Base-by-base conservation (phyloP, 2,329 filamentous ascomycete genomes). In the Pseudogymnoascus sp. region DNA sequence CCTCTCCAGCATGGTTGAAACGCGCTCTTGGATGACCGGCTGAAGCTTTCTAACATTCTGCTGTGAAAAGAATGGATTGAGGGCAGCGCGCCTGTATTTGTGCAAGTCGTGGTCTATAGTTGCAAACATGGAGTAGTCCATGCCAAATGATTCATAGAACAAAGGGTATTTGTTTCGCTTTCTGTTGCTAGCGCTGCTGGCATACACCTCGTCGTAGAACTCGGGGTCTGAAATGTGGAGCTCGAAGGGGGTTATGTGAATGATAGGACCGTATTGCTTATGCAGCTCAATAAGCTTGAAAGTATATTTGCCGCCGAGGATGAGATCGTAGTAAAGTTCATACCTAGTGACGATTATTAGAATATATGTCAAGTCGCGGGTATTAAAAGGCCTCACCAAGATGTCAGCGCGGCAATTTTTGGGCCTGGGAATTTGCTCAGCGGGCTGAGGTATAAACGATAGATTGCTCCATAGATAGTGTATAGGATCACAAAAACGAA, bases 231-330 rank as follows among this genome's bases (percentile, higher is more conserved):
- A 43, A 7, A 69, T 48, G 64, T 79, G 73, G n/a, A 79, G 71
- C 65, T 79, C 78, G 70, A 74, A 75, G 1, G 75, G 72, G 25
- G 71, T 75, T 63, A 76, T 72, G 3, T 73, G 69, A 36, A 76
- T 66, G 16, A 77, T 73, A 0, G 74, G 72, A 4, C 79, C 79
- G 63, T 79, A 80, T 66, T 71, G 66, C 45, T 76, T 68, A 68
- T 81, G 79, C 67, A 81, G 69, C 60, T 77, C 71, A 43, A 73
- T 69, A 21, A 80, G 77, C 63, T 79, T 74, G 68, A 74, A 77
- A 13, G 72, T 77, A 65, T 79, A 80, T 68, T 77, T 72, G 1
- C 78, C 79, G 6, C 75, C 73, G 4, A 76, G 70, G 48, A 78
- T 63, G n/a, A 79, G 71, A 63, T 81, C 78, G 64, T 79, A 79